Percentiles rank a stretch among this genome's conserved stretches.
phyloP scores from a whole-genome alignment of 192 early-diverging fungal species.

The Thoreauomyces humboldtii region DNA sequence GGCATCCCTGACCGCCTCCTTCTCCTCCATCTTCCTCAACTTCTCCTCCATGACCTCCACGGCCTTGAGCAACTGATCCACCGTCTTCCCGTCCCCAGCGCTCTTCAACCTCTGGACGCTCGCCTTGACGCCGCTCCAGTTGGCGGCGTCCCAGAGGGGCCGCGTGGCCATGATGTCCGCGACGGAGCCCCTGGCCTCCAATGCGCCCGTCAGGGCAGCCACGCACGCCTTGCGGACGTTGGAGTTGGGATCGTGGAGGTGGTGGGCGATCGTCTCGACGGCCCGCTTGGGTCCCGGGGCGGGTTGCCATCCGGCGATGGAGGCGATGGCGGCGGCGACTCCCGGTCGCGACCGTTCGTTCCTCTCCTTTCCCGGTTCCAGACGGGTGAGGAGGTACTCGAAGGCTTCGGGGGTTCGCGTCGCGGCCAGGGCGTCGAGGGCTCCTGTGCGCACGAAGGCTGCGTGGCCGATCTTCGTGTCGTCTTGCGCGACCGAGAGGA shows the following conservation, averaged over 20 bases:
- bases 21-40: conserved; percentile 34
- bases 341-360: conserved; percentile 9
- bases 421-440: conserved; percentile 40
- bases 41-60: conserved; percentile 37
- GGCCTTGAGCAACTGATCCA: conserved; percentile 10
- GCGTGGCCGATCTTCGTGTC: conserved; percentile 36
- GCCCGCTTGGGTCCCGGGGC: not conserved
- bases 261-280: conserved; percentile 23
- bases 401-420: conserved; percentile 41
- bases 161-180: not conserved
- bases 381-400: conserved; percentile 31
- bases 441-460: conserved; percentile 34
- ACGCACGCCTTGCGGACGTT: conserved; percentile 10
- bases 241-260: conserved; percentile 14
- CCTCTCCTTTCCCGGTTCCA: conserved; percentile 7
- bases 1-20: conserved; percentile 26
- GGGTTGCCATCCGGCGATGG: conserved; percentile 24
- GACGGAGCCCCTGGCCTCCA: conserved; percentile 15
- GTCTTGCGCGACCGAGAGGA: conserved; percentile 39
- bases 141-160: conserved; percentile 17
- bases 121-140: conserved; percentile 8
- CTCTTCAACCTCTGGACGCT: conserved; percentile 12
- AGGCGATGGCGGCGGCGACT: conserved; percentile 26
- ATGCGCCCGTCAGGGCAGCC: not conserved
- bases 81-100: not conserved